Evolutionary conservation across 305 asterid genomes (phyloP).

Genomic region (Fraxinus paxiana): DNA sequence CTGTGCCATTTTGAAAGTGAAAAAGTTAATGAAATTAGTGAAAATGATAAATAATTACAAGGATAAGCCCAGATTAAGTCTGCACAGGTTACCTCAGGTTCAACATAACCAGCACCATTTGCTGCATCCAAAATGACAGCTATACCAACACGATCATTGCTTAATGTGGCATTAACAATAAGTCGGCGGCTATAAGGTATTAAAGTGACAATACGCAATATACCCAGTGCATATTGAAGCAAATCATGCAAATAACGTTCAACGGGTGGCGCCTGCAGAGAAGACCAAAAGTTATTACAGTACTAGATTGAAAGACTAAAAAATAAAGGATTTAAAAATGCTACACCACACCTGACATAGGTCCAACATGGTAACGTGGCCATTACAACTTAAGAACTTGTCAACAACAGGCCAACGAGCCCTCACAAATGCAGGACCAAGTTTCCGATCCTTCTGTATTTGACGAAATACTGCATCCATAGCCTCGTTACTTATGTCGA

Average conservation of each 20-base stretch:
- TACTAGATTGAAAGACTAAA: constrained; percentile 2
- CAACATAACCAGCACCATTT: constrained; percentile 84
- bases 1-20: constrained; percentile 38
- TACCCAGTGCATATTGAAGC: constrained; percentile 92
- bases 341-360: constrained; percentile 75
- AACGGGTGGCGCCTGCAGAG: constrained; percentile 86
- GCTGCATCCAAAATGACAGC: constrained; percentile 96
- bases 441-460: constrained; percentile 88
- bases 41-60: constrained; percentile 12
- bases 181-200: constrained; percentile 83
- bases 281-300: constrained; percentile 21
- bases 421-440: constrained; percentile 83
- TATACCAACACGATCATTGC: constrained; percentile 92
- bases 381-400: constrained; percentile 69
- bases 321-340: constrained; percentile 16
- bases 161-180: constrained; percentile 71
- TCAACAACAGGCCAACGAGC: constrained; percentile 91
- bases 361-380: constrained; percentile 93
- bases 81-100: constrained; percentile 72
- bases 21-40: background rate
- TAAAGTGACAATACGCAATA: constrained; percentile 81
- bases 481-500: constrained; percentile 90
- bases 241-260: constrained; percentile 95
- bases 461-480: constrained; percentile 87
- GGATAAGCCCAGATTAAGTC: constrained; percentile 13